A percentile compares a stretch with the other conserved stretches of the same genome.
These are phyloP conservation scores for Somion occarium DNA, from an alignment of 1,284 basidiomycete species.

Conservation along the genomic window DNA sequence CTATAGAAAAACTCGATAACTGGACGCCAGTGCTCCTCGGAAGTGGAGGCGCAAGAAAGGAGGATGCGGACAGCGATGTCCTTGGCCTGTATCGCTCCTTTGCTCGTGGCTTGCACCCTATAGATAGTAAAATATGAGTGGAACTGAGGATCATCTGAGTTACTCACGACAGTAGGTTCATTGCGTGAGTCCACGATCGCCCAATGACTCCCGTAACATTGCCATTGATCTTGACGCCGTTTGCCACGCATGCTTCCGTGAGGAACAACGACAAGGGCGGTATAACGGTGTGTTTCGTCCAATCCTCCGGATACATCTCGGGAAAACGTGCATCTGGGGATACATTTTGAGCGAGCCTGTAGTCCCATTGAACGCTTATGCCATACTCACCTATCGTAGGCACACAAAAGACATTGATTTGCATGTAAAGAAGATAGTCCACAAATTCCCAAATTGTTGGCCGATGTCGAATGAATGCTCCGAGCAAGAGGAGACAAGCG, in stretches of 20 bases:
- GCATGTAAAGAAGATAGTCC: slow-evolving; percentile 1
- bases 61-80: slow-evolving; percentile 1
- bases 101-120: neutral
- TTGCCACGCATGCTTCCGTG: neutral
- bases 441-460: neutral
- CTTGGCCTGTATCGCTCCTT: neutral
- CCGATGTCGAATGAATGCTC: neutral
- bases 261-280: neutral
- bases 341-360: too few relatives aligned
- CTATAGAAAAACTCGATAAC: neutral
- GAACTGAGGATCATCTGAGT: neutral
- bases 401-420: too few relatives aligned
- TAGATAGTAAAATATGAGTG: neutral
- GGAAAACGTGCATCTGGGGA: too few relatives aligned
- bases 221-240: too few relatives aligned
- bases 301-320: too few relatives aligned
- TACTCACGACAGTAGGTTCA: neutral
- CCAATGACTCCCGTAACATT: neutral
- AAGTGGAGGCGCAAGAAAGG: neutral
- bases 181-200: neutral
- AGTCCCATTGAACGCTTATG: too few relatives aligned
- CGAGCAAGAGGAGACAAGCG: neutral
- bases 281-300: neutral
- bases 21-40: slow-evolving; percentile 1
- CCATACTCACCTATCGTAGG: too few relatives aligned